These are phyloP conservation scores for Diplocarpon rosae DNA, from an alignment of 2,329 filamentous ascomycete genomes.

Conservation along the genomic window DNA sequence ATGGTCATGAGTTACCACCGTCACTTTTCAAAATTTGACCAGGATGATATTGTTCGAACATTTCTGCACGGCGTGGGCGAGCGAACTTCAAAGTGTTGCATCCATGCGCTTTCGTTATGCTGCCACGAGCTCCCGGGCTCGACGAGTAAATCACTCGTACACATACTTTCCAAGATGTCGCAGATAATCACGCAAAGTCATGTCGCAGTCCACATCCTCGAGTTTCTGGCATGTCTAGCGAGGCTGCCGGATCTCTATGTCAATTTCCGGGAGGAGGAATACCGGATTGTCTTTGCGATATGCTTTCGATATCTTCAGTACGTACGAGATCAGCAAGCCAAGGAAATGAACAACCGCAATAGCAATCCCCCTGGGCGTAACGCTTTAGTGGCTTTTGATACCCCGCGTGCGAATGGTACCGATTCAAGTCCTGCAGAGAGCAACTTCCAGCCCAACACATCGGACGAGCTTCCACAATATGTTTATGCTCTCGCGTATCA, in stretches of 20 bases:
- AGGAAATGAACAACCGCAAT: slow-evolving; percentile 27
- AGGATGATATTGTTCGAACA: slow-evolving; percentile 78
- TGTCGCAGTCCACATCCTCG: slow-evolving; percentile 87
- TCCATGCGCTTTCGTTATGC: slow-evolving; percentile 88
- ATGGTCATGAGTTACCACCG: slow-evolving; percentile 86
- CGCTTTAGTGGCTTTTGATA: slow-evolving; percentile 13
- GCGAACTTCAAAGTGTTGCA: slow-evolving; percentile 80
- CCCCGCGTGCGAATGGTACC: slow-evolving; percentile 22
- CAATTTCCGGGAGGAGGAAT: slow-evolving; percentile 85
- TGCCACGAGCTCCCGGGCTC: slow-evolving; percentile 88
- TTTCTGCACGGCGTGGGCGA: slow-evolving; percentile 85
- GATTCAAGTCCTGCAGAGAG: slow-evolving; percentile 33
- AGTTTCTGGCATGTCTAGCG: slow-evolving; percentile 85
- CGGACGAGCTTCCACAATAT: slow-evolving; percentile 81
- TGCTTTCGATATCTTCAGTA: slow-evolving; percentile 91
- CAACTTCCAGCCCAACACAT: slow-evolving; percentile 31
- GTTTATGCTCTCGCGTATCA: slow-evolving; percentile 91
- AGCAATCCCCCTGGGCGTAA: slow-evolving; percentile 28
- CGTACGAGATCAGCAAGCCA: slow-evolving; percentile 52
- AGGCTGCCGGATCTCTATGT: slow-evolving; percentile 75
- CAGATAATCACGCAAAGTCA: slow-evolving; percentile 90
- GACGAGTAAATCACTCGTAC: slow-evolving; percentile 73
- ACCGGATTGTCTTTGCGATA: slow-evolving; percentile 87
- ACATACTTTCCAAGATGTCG: slow-evolving; percentile 84
- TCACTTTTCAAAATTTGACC: slow-evolving; percentile 70